These are phyloP conservation scores for Claviceps humidiphila DNA, from an alignment of 2,329 filamentous ascomycete genomes.

Conservation along the genomic window DNA sequence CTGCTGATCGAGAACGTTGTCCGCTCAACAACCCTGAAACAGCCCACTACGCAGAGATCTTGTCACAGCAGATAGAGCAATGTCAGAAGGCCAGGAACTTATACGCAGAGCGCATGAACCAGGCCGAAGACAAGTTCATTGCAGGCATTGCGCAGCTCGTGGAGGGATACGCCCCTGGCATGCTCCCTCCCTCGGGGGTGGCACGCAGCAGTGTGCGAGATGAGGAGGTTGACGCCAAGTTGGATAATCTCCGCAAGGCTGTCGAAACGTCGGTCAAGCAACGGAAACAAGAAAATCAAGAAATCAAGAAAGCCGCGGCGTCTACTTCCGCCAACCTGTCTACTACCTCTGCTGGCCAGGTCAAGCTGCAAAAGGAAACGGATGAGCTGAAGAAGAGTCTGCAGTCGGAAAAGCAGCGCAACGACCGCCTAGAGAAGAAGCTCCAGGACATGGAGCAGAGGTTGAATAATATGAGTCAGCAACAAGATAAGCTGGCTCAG, in stretches of 20 bases:
- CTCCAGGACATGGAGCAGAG: slow-evolving; percentile 11
- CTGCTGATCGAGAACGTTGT: slow-evolving; percentile 8
- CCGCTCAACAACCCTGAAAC: slow-evolving; percentile 12
- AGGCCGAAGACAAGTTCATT: slow-evolving; percentile 4
- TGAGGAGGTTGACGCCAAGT: slow-evolving; percentile 1
- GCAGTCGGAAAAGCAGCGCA: slow-evolving; percentile 2
- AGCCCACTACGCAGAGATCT: slow-evolving; percentile 9
- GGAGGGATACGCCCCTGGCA: neutral
- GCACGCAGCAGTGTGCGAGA: neutral
- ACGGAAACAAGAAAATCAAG: neutral
- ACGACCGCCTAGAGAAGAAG: slow-evolving; percentile 13
- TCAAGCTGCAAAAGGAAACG: slow-evolving; percentile 2
- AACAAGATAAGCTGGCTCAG: neutral
- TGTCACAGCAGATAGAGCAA: slow-evolving; percentile 8
- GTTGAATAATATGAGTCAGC: slow-evolving; percentile 3
- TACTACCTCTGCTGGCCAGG: neutral
- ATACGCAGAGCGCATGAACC: slow-evolving; percentile 4
- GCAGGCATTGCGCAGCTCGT: neutral
- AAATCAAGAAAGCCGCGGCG: neutral
- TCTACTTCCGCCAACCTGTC: neutral
- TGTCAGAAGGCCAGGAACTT: slow-evolving; percentile 6
- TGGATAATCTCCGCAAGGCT: neutral
- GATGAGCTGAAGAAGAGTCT: slow-evolving; percentile 3
- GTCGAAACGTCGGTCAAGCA: neutral
- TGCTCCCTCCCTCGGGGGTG: neutral